A percentile compares a stretch with the other conserved stretches of the same genome.
Conservation (phyloP, 2,329 filamentous ascomycete genomes). For the Ceratocystis papillata region DNA sequence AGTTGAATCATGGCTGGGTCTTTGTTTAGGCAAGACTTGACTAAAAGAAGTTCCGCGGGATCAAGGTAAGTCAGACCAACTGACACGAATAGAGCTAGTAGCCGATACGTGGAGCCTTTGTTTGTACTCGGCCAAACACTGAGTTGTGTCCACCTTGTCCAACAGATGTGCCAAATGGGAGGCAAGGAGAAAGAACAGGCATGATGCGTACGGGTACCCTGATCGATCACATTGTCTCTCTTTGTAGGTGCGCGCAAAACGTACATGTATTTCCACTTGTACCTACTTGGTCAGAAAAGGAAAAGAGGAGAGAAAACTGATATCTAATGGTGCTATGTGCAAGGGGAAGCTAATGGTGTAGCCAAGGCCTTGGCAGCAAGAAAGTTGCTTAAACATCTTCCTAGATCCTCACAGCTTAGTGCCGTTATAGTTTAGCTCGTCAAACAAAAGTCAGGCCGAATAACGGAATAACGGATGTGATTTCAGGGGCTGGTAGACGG, state of each 20-base stretch:
- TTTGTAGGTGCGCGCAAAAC: not conserved
- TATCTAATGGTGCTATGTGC: not conserved
- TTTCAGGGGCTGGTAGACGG: not conserved
- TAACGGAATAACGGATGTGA: not conserved
- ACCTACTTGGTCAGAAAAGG: not conserved
- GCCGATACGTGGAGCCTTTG: not conserved
- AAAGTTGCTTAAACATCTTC: not conserved
- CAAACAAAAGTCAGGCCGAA: not conserved
- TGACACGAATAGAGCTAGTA: not conserved
- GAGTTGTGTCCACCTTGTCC: not conserved
- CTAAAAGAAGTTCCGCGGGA: not conserved
- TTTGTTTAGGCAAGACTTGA: not conserved
- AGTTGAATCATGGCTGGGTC: not conserved
- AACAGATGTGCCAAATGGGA: not conserved
- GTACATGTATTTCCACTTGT: not conserved
- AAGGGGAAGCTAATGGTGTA: not conserved
- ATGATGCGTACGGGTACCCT: not conserved
- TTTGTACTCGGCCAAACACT: constrained; percentile 7
- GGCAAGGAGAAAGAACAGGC: not conserved
- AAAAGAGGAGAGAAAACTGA: not conserved
- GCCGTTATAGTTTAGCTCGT: not conserved
- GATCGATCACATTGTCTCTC: not conserved
- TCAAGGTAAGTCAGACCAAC: not conserved
- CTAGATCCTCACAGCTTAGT: not conserved
- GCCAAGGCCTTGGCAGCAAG: not conserved